Evolutionary conservation across 2,329 filamentous ascomycete genomes (phyloP), one percentile per base, ranked within the genome.

Genomic region (Fusarium sp.): DNA sequence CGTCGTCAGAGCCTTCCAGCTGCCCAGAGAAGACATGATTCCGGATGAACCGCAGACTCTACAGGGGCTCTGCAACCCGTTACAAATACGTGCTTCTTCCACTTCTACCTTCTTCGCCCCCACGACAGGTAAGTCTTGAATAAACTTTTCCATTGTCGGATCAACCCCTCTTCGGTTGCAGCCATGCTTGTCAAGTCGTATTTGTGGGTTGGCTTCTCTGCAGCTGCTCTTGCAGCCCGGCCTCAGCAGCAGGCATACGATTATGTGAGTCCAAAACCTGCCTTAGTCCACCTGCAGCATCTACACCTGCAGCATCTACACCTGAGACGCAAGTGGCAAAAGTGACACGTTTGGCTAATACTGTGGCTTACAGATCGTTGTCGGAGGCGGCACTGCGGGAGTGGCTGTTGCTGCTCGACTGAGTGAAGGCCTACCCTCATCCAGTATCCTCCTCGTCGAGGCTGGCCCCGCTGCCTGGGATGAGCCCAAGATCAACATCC

Each of bases 351-450:
- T 77, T 22, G 78, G 79, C 67, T 59, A 59, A 59, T 78, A 77
- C 18, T 31, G 16, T 64, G 31, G 69, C 16, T 74, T 71, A 54
- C 33, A 67, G 73, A 74, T 83, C 68, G 76, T 83, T 61, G 78
- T 83, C 6, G 81, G 81, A 35, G 81, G 81, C 43, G 82, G 82
- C 35, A 83, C 82, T 10, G 81, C 81, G 10, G 82, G 82, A 22
- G 58, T 75, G 18, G 81, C 82, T 6, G 72, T 83, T 5, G 82
- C 82, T 2, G 76, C 78, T 3, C 81, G 82, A 9, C 77, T 83
- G 14, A 81, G 80, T 43, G 67, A 72, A 8, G 80, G 80, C 4
- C 80, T 82, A 13, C 80, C 80, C 5, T 56, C 69, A 4, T 57
- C 76, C n/a, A 71, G 74, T 37, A 77, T 83, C 63, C 76, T 82